Percentiles rank a stretch among this genome's conserved stretches.
phyloP scores from a whole-genome alignment of 2,329 filamentous ascomycete species.

The Colletotrichum phormii region DNA sequence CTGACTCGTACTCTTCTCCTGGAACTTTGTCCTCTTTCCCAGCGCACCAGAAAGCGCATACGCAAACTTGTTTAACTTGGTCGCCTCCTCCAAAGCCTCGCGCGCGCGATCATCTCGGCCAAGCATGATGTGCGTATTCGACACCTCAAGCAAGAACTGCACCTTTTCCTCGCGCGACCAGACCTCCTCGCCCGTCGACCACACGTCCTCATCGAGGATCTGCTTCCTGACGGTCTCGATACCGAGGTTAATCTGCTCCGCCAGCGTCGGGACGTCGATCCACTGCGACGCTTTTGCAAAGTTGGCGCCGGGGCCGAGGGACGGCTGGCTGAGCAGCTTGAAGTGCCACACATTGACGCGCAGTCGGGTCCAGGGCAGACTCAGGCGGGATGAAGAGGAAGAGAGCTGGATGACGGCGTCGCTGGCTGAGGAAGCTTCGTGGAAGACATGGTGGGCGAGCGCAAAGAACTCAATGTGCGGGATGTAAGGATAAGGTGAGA shows the following conservation, averaged over 20 bases:
- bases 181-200: conserved; percentile 46
- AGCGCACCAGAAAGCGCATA: conserved; percentile 88
- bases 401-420: conserved; percentile 42
- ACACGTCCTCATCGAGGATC: conserved; percentile 50
- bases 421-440: conserved; percentile 39
- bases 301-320: conserved; percentile 63
- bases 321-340: conserved; percentile 69
- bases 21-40: conserved; percentile 86
- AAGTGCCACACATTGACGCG: conserved; percentile 79
- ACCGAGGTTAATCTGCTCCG: conserved; percentile 58
- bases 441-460: conserved; percentile 70
- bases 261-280: conserved; percentile 69
- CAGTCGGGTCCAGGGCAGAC: conserved; percentile 72
- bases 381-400: conserved; percentile 52
- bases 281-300: conserved; percentile 69
- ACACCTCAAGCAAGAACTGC: conserved; percentile 83
- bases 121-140: conserved; percentile 85
- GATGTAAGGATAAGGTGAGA: conserved; percentile 86
- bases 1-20: conserved; percentile 85
- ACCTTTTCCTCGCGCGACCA: conserved; percentile 66
- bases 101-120: conserved; percentile 82
- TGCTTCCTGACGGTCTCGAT: conserved; percentile 55
- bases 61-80: conserved; percentile 74
- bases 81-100: conserved; percentile 76
- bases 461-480: conserved; percentile 87